Base-by-base conservation (phyloP, 2,329 filamentous ascomycete genomes). In the Fusarium algeriense region DNA sequence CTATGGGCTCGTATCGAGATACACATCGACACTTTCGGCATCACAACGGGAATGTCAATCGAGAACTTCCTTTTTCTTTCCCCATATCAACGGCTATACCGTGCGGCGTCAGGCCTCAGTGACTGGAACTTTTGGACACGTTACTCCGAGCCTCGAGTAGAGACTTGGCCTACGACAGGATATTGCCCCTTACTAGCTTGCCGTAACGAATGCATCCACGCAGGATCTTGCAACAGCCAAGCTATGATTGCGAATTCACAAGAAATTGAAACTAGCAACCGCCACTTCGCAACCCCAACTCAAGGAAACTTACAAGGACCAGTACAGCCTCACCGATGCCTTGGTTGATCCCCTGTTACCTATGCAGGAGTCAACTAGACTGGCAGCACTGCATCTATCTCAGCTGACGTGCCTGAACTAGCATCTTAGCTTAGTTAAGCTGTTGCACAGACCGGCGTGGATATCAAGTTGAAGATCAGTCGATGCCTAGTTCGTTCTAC, bases 201-300 rank as follows among this genome's bases (percentile, higher is more conserved):
- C 56, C 55, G 59, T 67, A 64, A 23, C 68, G 60, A 69, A 58
- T 63, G 35, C 45, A 67, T 44, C 46, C 54, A 56, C 43, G 56
- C 62, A 70, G 60, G 46, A 61, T 64, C 55, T 60, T 58, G 48
- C 38, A 37, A 52, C 52, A 63, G 65, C 57, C 61, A 48, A 59
- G 54, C 23, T 12, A 23, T 52, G 32, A 60, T 48, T 60, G 8
- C 23, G 34, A 58, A 56, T 30, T 54, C 59, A 61, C 62, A 54
- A 28, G 30, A 53, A 60, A 52, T 56, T 30, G 46, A 55, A 67
- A 57, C 61, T 70, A 63, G 56, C 50, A 69, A 66, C 50, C 56
- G 75, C 75, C 75, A 77, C 75, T 66, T 74, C 68, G 73, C 69
- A 68, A 69, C 50, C 49, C 26, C 20, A 34, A 64, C 65, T 43